phyloP scores from a whole-genome alignment of 306 rosid species.

The Cucurbita ficifolia region DNA sequence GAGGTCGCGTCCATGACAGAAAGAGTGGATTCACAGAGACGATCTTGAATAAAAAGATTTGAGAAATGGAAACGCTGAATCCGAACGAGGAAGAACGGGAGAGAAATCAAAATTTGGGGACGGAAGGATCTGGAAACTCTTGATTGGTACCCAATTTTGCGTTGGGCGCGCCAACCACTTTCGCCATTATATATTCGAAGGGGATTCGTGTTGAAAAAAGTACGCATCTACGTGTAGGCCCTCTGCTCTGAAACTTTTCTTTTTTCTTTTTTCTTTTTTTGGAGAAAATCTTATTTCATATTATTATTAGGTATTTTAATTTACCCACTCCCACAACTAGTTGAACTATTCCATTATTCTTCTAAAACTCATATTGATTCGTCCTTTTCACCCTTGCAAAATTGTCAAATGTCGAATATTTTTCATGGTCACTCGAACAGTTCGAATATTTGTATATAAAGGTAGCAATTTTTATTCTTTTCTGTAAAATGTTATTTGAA shows the following conservation, averaged over 20 bases:
- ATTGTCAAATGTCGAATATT: background rate
- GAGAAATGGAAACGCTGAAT: background rate
- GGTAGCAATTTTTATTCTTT: no score
- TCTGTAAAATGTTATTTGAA: no score
- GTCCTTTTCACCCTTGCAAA: background rate
- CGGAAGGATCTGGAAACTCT: background rate
- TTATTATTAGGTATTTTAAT: no score
- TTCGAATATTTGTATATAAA: no score
- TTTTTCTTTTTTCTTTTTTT: no score
- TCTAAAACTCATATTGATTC: background rate
- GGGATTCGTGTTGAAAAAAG: background rate
- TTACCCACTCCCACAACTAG: no score
- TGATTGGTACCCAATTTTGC: no score
- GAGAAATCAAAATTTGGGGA: background rate
- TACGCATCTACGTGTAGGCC: background rate
- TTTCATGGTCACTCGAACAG: no score
- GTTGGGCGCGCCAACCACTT: background rate
- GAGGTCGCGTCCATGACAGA: conserved; percentile 25
- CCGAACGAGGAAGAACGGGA: background rate
- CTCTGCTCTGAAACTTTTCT: no score
- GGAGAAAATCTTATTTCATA: no score
- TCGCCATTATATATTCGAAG: background rate
- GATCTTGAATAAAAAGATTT: background rate
- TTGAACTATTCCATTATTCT: background rate
- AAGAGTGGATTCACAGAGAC: background rate